Percentiles rank a stretch among this genome's conserved stretches.
Evolutionary conservation across 1,139 yeast genomes (phyloP).

Genomic region (Candida mesenterica): DNA sequence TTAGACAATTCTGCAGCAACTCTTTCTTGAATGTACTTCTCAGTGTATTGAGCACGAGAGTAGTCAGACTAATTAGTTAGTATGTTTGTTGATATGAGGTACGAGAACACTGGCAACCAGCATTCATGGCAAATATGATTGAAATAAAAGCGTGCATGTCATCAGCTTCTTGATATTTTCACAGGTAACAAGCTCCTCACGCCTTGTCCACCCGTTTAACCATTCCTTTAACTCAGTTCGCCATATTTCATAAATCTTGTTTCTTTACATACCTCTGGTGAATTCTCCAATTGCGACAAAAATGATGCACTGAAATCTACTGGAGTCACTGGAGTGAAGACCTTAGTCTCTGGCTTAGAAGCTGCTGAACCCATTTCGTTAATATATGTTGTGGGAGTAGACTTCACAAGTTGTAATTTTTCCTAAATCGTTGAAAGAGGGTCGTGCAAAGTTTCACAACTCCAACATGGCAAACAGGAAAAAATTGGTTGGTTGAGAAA

Average conservation of each 20-base stretch:
- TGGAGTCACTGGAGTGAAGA: conserved; percentile 69
- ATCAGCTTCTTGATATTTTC: too few species aligned
- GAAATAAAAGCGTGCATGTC: too few species aligned
- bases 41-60: conserved; percentile 77
- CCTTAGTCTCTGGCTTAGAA: conserved; percentile 63
- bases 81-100: conserved; percentile 24
- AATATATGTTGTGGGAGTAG: too few species aligned
- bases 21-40: conserved; percentile 72
- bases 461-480: conserved; percentile 2
- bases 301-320: conserved; percentile 71
- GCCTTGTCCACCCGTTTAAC: neutral
- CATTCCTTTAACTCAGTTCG: neutral
- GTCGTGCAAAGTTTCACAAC: conserved; percentile 7
- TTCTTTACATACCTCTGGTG: conserved; percentile 63
- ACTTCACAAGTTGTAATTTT: conserved; percentile 3
- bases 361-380: conserved; percentile 54
- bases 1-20: conserved; percentile 65
- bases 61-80: conserved; percentile 62
- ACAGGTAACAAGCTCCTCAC: too few species aligned
- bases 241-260: conserved; percentile 1
- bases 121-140: too few species aligned
- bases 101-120: neutral
- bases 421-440: too few species aligned
- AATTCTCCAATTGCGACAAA: conserved; percentile 67
- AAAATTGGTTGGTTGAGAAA: conserved; percentile 10